Base-by-base conservation (phyloP, 305 asterid genomes). In the Rubia occidens region DNA sequence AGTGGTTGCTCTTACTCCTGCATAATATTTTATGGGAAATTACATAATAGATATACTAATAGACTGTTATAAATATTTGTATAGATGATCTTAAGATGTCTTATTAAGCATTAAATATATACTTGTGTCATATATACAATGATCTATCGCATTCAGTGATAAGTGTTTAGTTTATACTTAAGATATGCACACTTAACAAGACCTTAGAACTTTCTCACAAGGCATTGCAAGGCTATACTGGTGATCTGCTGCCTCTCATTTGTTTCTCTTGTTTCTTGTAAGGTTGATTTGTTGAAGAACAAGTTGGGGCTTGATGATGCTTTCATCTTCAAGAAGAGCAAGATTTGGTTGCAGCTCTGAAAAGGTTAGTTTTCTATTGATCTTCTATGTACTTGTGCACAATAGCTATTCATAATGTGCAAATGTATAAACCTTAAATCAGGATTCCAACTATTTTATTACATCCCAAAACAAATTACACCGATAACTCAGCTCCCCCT, bases 241-340 rank as follows among this genome's bases (percentile, higher is more conserved):
- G 32, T 29, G 18, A 4, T 49, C 20, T 49, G 55, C 26, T 18
- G 29, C 60, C 6, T 43, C 64, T 71, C 29, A 62, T 64, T 11
- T n/a, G n/a, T 8, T 61, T 62, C 68, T 61, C 8, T 29, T 20
- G 26, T 45, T 18, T 24, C 20, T 39, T 60, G 49, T 64, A 72
- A 86, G 95, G 84, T 88, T 76, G 91, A 84, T 68, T 79, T 86
- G 47, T 71, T 88, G 79, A 85, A 77, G 86, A 82, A 74, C 76
- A 85, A 82, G 76, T 82, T 87, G 39, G 84, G 87, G 2, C 86
- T 85, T 63, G 89, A 87, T 11, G 83, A 77, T 5, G 91, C 87
- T 65, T 85, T 85, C 77, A 85, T 84, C 68, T 88, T 84, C 85
- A 82, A 76, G 91, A 85, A 74, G 95, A 88, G 74, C 74, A 26